A percentile compares a stretch with the other conserved stretches of the same genome.
Conservation (phyloP, 2,329 filamentous ascomycete genomes). For the Arachnomyces sp. region DNA sequence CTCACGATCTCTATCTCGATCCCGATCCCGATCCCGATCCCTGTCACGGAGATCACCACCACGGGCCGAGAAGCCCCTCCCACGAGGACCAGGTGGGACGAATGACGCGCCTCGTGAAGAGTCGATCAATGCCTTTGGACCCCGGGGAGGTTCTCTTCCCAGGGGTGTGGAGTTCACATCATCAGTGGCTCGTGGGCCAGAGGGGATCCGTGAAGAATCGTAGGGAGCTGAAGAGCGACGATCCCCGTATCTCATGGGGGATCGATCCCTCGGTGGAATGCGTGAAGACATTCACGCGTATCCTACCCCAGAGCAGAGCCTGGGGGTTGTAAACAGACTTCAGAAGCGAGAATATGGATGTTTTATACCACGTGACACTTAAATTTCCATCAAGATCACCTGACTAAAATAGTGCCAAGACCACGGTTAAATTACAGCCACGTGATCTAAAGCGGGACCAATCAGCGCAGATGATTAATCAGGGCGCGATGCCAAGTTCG, state of each 20-base stretch:
- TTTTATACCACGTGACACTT: no score
- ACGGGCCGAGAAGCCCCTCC: slow-evolving; percentile 51
- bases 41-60: slow-evolving; percentile 53
- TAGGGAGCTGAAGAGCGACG: slow-evolving; percentile 60
- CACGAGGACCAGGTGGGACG: slow-evolving; percentile 46
- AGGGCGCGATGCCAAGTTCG: no score
- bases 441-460: no score
- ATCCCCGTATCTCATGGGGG: slow-evolving; percentile 62
- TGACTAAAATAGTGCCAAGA: no score
- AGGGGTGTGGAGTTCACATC: slow-evolving; percentile 48
- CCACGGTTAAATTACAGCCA: no score
- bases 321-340: slow-evolving; percentile 30
- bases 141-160: slow-evolving; percentile 66
- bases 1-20: slow-evolving; percentile 29
- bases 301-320: no score
- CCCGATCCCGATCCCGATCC: slow-evolving; percentile 34
- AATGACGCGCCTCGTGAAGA: slow-evolving; percentile 47
- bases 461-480: no score
- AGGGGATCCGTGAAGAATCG: slow-evolving; percentile 46
- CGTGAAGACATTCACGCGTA: slow-evolving; percentile 44
- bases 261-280: slow-evolving; percentile 59
- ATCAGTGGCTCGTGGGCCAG: slow-evolving; percentile 45
- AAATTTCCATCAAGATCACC: no score
- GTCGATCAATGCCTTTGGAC: slow-evolving; percentile 70
- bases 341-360: slow-evolving; percentile 8